A percentile compares a stretch with the other conserved stretches of the same genome.
Conservation (phyloP, 805 yeast species). For the Candida fluviatilis region DNA sequence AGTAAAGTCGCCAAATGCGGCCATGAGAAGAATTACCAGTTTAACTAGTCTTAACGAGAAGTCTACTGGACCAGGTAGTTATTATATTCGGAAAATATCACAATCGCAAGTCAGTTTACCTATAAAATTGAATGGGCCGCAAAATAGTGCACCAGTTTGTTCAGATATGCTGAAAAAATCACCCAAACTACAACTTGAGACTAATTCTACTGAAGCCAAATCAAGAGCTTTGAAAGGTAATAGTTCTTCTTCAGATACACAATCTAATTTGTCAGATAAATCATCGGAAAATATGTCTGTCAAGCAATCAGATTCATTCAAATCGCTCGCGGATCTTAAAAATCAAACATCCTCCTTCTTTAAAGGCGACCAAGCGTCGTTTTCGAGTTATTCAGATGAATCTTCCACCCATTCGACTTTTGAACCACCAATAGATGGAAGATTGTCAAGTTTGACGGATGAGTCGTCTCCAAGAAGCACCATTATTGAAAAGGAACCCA, state of each 20-base stretch:
- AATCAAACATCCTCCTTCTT: neutral
- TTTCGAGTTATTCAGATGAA: neutral
- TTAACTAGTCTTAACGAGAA: neutral
- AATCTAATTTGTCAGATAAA: neutral
- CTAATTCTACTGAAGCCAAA: no score
- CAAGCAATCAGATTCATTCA: neutral
- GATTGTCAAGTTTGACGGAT: slow-evolving; percentile 3
- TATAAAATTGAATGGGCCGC: neutral
- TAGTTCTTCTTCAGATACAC: neutral
- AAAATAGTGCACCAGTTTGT: no score
- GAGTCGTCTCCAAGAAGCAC: slow-evolving; percentile 3
- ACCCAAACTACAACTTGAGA: neutral
- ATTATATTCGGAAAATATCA: slow-evolving; percentile 2
- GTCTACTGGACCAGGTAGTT: slow-evolving; percentile 1
- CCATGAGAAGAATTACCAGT: slow-evolving; percentile 1
- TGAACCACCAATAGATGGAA: slow-evolving; percentile 6
- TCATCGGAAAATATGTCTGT: neutral
- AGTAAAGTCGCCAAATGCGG: neutral
- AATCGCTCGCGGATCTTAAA: neutral
- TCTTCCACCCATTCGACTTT: slow-evolving; percentile 5
- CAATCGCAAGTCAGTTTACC: slow-evolving; percentile 3
- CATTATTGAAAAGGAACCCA: slow-evolving; percentile 4
- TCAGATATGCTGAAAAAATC: no score
- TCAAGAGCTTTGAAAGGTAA: no score
- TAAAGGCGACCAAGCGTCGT: neutral